Evolutionary conservation across 2,329 filamentous ascomycete species (phyloP), one percentile per base, ranked within the genome.

Genomic region (Cryphonectria naterciae): DNA sequence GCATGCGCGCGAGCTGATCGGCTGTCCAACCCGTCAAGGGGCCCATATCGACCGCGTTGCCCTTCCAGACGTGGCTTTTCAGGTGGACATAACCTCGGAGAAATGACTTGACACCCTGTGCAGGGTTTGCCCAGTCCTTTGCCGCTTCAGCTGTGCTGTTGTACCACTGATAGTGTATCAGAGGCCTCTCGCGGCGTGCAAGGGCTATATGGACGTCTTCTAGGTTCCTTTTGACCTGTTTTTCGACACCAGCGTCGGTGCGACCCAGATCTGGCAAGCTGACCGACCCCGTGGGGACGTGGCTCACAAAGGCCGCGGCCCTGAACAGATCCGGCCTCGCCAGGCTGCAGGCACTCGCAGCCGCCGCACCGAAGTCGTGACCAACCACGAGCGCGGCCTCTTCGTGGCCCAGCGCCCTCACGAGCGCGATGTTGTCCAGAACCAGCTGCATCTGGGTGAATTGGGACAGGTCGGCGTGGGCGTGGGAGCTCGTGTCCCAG

Each of bases 111-210:
- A 92, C 81, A 3, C 79, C 79, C 43, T 80, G 78, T 0, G 75
- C 68, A 6, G 78, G 76, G 43, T 71, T 70, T 32, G 77, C 74
- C 78, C 78, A 80, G 2, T 88, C 86, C 70, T 84, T 82, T 71
- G 87, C 84, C 0, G 88, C 88, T 1, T 76, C 71, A 0, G 82
- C 65, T 2, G 83, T 85, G 2, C 87, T 86, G 75, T 89, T 90
- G 78, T 89, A 92, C 86, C 86, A 90, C 78, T 91, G 91, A 82
- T 92, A 93, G 77, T 92, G 90, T 77, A 92, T 92, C 11, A 88
- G 77, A 0, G 89, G 88, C n/a, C 86, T 83, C 1, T 83, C 77
- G 1, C 90, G 82, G 56, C 81, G 80, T 0, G 85, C 85, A 1
- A 92, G 84, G 3, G 86, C 85, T 28, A 81, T 79, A 70, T 89